Percentiles rank a stretch among this genome's conserved stretches.
phyloP scores from a whole-genome alignment of 2,329 filamentous ascomycete species.

The Colletotrichum plurivorum region DNA sequence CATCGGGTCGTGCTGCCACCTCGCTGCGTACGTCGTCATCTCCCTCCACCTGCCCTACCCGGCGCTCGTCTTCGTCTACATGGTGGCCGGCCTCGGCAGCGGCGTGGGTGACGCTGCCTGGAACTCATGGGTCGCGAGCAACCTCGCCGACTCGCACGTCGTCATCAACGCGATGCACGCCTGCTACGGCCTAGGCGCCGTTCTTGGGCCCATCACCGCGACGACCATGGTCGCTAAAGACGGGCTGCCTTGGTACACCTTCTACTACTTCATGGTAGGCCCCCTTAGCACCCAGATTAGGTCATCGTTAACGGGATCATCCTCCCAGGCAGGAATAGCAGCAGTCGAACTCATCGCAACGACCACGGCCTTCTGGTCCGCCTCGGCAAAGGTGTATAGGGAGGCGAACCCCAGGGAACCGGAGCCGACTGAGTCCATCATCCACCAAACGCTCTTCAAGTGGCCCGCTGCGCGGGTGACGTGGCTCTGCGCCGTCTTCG shows the following conservation, averaged over 20 bases:
- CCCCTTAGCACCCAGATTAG: no score
- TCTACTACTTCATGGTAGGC: slow-evolving; percentile 80
- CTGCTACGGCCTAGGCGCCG: slow-evolving; percentile 79
- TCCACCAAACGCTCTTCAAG: slow-evolving; percentile 12
- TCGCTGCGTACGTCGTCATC: slow-evolving; percentile 75
- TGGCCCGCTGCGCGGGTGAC: slow-evolving; percentile 52
- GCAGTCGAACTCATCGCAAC: slow-evolving; percentile 68
- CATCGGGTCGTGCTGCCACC: slow-evolving; percentile 72
- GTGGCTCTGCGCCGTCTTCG: slow-evolving; percentile 80
- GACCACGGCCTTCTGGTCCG: slow-evolving; percentile 72
- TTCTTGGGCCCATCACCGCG: slow-evolving; percentile 77
- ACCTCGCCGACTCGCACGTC: slow-evolving; percentile 80
- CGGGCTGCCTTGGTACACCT: slow-evolving; percentile 76
- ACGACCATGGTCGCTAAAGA: slow-evolving; percentile 78
- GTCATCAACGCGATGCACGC: slow-evolving; percentile 80
- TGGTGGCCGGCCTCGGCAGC: slow-evolving; percentile 79
- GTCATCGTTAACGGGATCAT: no score
- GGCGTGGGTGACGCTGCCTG: slow-evolving; percentile 74
- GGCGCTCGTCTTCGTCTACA: slow-evolving; percentile 75
- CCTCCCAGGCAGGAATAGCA: slow-evolving; percentile 61
- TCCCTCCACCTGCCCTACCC: slow-evolving; percentile 79
- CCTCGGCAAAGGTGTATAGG: slow-evolving; percentile 70
- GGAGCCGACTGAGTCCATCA: slow-evolving; percentile 14
- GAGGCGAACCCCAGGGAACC: slow-evolving; percentile 41
- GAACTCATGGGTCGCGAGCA: slow-evolving; percentile 72